Percentiles rank a stretch among this genome's conserved stretches.
Conservation (phyloP, 257 asterid species). For the Gardenia jasminoides region DNA sequence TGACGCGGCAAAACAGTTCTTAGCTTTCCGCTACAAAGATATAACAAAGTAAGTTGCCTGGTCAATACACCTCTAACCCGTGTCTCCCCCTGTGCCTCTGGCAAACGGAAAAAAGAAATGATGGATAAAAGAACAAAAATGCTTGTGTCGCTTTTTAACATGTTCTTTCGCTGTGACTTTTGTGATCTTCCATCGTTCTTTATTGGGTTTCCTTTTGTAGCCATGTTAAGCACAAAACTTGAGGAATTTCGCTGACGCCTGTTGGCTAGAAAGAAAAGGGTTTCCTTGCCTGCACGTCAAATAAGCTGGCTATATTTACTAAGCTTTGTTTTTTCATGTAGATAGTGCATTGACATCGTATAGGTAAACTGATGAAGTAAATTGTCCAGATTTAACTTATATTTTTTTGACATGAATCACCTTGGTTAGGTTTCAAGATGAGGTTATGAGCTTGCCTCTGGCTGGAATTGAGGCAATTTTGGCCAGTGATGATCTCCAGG, state of each 20-base stretch:
- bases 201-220: background rate
- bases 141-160: background rate
- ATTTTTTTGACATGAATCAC: background rate
- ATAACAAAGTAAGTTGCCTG: constrained; percentile 59
- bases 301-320: background rate
- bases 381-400: background rate
- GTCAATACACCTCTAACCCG: background rate
- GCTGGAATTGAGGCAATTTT: constrained; percentile 88
- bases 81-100: no score
- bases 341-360: background rate
- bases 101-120: no score
- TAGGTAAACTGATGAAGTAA: background rate
- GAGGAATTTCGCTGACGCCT: background rate
- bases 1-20: constrained; percentile 82
- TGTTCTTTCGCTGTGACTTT: background rate
- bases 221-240: background rate
- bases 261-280: background rate
- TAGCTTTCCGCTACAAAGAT: constrained; percentile 79
- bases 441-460: constrained; percentile 74
- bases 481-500: constrained; percentile 85
- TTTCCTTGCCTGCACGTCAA: background rate
- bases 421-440: constrained; percentile 70
- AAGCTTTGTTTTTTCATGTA: background rate
- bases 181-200: background rate
- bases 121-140: no score